phyloP scores from a whole-genome alignment of 371 early-diverging fungal species.

The Apophysomyces trapeziformis region DNA sequence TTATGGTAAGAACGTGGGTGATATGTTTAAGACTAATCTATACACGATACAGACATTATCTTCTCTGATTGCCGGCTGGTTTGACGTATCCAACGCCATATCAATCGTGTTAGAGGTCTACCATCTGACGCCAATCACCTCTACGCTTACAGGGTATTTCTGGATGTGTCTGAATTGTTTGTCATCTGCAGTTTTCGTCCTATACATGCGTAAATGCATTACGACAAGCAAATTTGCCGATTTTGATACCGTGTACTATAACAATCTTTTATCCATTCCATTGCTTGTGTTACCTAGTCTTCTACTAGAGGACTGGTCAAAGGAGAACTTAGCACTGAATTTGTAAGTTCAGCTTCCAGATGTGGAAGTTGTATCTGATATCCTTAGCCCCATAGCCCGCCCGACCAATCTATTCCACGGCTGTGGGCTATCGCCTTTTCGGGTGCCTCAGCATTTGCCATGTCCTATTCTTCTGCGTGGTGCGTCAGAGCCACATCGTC shows the following conservation, averaged over 20 bases:
- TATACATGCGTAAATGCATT: slow-evolving; percentile 91
- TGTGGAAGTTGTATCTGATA: background rate
- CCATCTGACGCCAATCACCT: slow-evolving; percentile 22
- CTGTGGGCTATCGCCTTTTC: slow-evolving; percentile 80
- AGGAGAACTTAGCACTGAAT: slow-evolving; percentile 52
- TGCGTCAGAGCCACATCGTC: slow-evolving; percentile 94
- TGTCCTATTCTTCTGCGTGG: slow-evolving; percentile 94
- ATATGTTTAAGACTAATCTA: background rate
- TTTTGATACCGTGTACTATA: slow-evolving; percentile 98
- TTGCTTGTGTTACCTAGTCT: slow-evolving; percentile 81
- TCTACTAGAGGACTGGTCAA: slow-evolving; percentile 78
- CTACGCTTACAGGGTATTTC: slow-evolving; percentile 68
- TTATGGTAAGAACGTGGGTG: slow-evolving; percentile 73
- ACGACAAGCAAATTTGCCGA: slow-evolving; percentile 87
- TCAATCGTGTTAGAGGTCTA: slow-evolving; percentile 29
- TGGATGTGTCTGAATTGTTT: slow-evolving; percentile 93
- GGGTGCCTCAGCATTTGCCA: slow-evolving; percentile 88
- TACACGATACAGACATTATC: slow-evolving; percentile 64
- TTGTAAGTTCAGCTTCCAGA: slow-evolving; percentile 51
- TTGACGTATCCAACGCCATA: slow-evolving; percentile 67
- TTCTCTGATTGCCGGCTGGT: slow-evolving; percentile 89
- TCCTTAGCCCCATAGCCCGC: slow-evolving; percentile 33
- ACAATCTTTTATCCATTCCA: slow-evolving; percentile 92
- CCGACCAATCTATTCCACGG: slow-evolving; percentile 55
- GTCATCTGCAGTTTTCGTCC: slow-evolving; percentile 89